phyloP scores from a whole-genome alignment of 352 stramenopile species.

The Globisporangium cederbergense region DNA sequence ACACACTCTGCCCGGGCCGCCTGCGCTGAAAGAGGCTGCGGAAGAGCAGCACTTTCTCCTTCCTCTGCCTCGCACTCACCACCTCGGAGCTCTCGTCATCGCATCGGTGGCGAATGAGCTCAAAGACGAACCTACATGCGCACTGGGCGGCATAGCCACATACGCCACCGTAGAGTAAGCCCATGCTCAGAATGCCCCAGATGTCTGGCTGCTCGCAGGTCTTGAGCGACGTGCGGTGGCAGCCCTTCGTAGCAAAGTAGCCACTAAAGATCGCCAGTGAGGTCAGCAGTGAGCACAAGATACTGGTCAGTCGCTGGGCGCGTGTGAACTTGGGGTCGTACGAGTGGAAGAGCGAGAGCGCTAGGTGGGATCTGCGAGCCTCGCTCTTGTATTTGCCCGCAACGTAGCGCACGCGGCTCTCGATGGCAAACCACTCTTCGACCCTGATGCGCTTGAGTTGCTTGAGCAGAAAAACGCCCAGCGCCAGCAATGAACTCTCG shows the following conservation, averaged over 20 bases:
- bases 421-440: slow-evolving; percentile 44
- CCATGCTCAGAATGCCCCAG: slow-evolving; percentile 43
- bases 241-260: slow-evolving; percentile 56
- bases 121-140: slow-evolving; percentile 34
- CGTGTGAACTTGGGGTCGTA: slow-evolving; percentile 69
- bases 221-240: slow-evolving; percentile 52
- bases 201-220: slow-evolving; percentile 53
- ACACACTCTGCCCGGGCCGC: not conserved
- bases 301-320: slow-evolving; percentile 41
- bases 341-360: slow-evolving; percentile 39
- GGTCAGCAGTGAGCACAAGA: slow-evolving; percentile 41
- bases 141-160: slow-evolving; percentile 42
- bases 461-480: slow-evolving; percentile 26
- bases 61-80: slow-evolving; percentile 51
- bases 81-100: slow-evolving; percentile 62
- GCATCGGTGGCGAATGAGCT: slow-evolving; percentile 55
- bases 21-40: slow-evolving; percentile 29
- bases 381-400: slow-evolving; percentile 49
- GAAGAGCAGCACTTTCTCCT: slow-evolving; percentile 76
- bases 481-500: slow-evolving; percentile 24
- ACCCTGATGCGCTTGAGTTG: slow-evolving; percentile 29
- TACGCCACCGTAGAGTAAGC: slow-evolving; percentile 52
- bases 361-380: slow-evolving; percentile 35
- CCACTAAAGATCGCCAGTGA: slow-evolving; percentile 44
- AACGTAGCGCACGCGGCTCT: slow-evolving; percentile 53